Base-by-base conservation (phyloP, 2,329 filamentous ascomycete genomes). In the Apiospora hydei region DNA sequence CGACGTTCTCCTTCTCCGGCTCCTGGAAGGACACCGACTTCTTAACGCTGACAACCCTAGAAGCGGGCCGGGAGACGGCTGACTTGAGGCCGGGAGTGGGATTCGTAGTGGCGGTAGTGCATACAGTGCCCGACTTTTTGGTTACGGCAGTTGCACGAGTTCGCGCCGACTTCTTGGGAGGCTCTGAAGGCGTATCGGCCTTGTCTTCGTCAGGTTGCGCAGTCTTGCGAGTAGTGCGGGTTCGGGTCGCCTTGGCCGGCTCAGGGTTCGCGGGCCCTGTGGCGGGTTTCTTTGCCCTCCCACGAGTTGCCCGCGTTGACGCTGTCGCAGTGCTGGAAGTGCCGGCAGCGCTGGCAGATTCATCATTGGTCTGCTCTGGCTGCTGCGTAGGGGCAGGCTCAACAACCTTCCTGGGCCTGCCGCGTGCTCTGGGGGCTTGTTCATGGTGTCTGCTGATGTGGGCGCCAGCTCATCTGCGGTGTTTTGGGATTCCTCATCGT, bases 21-120 rank as follows among this genome's bases (percentile, higher is more conserved):
- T 89, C 88, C 77, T 91, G 85, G 78, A 92, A 92, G 72, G 88
- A 90, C 77, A 92, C 90, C 3, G 84, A 86, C 83, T 91, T 92
- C 83, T 88, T 91, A 16, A 72, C 61, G 38, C 73, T 74, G 67
- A 71, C 72, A 13, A 73, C 57, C 67, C 75, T 77, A 11, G 76
- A 76, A n/a, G 76, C 71, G 41, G 79, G 76, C 68, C 79, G 76
- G 53, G 78, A 79, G 46, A 84, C 80, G 6, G 84, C 82, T 24
- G 87, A 80, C 80, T 84, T 88, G 49, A 81, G 73, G 30, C 79
- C 79, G 1, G 79, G 79, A n/a, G 74, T 82, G 71, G 73, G 81
- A 71, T 73, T 81, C 47, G 80, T 78, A 2, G 77, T 73, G 46
- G 82, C 80, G 21, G 78, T 74, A 4, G 79, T 79, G 7, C 80